Conservation (phyloP, 2,329 filamentous ascomycete genomes). For the Stromatinia cepivora region DNA sequence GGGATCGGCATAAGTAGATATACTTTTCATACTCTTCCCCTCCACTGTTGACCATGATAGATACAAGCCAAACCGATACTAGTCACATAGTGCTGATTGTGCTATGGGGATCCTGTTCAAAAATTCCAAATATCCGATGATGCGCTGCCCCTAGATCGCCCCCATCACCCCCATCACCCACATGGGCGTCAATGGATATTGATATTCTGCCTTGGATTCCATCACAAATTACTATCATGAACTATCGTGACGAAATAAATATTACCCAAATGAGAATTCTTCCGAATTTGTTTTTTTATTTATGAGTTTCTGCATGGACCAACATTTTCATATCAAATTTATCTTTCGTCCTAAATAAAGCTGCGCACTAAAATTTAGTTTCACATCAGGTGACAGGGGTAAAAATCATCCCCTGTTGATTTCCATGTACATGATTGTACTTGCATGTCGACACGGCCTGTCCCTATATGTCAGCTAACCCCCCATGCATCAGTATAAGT, state of each 20-base stretch:
- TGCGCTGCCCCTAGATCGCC: background rate
- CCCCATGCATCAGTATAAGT: background rate
- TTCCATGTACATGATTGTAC: background rate
- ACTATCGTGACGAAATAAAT: background rate
- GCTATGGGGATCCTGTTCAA: background rate
- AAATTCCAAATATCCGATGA: background rate
- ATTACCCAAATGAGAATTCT: background rate
- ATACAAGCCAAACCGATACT: background rate
- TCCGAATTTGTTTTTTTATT: background rate
- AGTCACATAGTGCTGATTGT: constrained; percentile 2
- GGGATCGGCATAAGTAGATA: constrained; percentile 9
- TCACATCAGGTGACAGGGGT: background rate
- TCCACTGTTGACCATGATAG: background rate
- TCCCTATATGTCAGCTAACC: background rate
- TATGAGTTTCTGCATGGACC: background rate
- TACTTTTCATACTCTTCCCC: background rate
- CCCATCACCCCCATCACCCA: background rate
- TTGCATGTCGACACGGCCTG: background rate
- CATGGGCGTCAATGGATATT: constrained; percentile 4
- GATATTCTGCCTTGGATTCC: background rate
- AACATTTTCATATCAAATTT: background rate
- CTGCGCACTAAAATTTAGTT: background rate
- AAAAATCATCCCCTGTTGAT: background rate
- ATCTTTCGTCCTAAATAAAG: background rate
- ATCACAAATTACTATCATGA: constrained; percentile 3